Conservation (phyloP, 176 grass and related monocot species). For the Tuctoria greenei region DNA sequence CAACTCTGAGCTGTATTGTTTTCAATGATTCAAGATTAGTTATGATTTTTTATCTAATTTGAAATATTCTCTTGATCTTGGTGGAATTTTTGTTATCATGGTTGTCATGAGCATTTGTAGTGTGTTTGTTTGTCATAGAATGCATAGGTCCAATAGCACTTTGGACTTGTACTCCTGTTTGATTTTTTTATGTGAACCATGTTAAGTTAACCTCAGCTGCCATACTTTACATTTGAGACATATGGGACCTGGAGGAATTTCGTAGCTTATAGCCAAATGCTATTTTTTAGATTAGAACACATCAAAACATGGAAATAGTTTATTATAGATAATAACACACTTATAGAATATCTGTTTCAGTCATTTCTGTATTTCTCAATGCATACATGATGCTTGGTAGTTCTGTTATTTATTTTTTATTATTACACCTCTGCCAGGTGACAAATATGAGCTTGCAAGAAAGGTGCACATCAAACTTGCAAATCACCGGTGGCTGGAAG, state of each 20-base stretch:
- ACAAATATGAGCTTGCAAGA: background rate
- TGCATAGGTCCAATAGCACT: background rate
- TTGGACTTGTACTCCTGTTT: background rate
- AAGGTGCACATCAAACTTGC: background rate
- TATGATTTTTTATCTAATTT: slow-evolving; percentile 10
- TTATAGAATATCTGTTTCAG: background rate
- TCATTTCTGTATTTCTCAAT: background rate
- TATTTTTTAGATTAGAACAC: slow-evolving; percentile 3
- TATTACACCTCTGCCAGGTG: background rate
- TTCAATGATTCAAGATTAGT: slow-evolving; percentile 5
- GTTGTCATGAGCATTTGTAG: background rate
- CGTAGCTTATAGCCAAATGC: background rate
- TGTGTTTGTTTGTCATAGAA: slow-evolving; percentile 23
- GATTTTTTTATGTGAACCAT: slow-evolving; percentile 13
- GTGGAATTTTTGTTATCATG: background rate
- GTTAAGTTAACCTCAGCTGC: slow-evolving; percentile 1
- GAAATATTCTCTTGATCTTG: background rate
- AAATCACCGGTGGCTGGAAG: background rate
- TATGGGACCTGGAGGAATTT: background rate
- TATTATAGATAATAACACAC: slow-evolving; percentile 10
- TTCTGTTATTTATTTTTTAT: background rate
- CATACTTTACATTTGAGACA: background rate
- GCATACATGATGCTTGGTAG: background rate
- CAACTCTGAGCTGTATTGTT: background rate
- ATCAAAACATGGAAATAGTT: background rate